These are phyloP conservation scores for Zygosaccharomyces pseudobailii DNA, from an alignment of 1,139 yeast species.

Conservation along the genomic window DNA sequence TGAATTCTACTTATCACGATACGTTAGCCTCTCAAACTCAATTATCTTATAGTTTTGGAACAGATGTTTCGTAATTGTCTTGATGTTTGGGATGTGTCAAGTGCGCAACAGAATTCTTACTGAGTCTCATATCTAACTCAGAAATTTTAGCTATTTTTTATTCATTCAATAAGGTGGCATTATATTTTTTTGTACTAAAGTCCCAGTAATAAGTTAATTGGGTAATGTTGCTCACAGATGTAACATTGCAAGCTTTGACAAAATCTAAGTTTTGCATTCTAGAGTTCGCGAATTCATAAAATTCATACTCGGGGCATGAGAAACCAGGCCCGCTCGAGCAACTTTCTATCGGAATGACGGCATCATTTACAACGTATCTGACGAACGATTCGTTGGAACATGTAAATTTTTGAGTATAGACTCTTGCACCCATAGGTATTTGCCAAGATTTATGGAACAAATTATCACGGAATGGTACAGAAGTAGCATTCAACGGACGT, in stretches of 20 bases:
- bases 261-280: conserved; percentile 37
- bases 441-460: conserved; percentile 20
- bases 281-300: conserved; percentile 34
- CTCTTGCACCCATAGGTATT: conserved; percentile 55
- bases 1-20: no score
- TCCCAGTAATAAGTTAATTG: conserved; percentile 32
- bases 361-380: conserved; percentile 53
- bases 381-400: conserved; percentile 41
- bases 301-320: conserved; percentile 47
- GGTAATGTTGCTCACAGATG: conserved; percentile 20
- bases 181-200: conserved; percentile 16
- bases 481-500: conserved; percentile 32
- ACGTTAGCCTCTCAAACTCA: no score
- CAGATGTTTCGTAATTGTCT: no score
- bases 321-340: conserved; percentile 59
- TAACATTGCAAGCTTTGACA: conserved; percentile 36
- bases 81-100: no score
- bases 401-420: conserved; percentile 47
- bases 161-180: conserved; percentile 20
- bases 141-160: not conserved
- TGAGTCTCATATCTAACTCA: no score
- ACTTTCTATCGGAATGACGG: conserved; percentile 50
- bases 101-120: no score
- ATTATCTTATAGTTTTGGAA: no score
- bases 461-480: conserved; percentile 38